Conservation (phyloP, 1,284 basidiomycete species). For the Waitea zeae region DNA sequence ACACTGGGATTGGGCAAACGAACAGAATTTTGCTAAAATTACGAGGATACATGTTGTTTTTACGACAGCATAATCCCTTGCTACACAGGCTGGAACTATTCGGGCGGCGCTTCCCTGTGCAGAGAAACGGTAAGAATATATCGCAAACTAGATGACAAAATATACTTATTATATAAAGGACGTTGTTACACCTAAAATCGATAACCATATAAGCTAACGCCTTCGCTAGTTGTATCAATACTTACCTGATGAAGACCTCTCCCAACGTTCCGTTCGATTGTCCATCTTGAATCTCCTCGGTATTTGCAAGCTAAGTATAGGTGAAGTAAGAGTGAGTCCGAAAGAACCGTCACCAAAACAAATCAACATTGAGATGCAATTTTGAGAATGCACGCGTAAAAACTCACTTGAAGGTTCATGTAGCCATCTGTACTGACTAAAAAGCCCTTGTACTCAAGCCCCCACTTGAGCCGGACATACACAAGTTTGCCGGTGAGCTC, state of each 20-base stretch:
- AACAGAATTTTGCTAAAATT: no score
- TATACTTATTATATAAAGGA: slow-evolving; percentile 79
- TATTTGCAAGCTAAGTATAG: slow-evolving; percentile 96
- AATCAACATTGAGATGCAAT: no score
- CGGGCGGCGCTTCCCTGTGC: slow-evolving; percentile 53
- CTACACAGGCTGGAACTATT: no score
- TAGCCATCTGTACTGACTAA: slow-evolving; percentile 97
- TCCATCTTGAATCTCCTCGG: slow-evolving; percentile 96
- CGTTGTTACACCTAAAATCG: slow-evolving; percentile 62
- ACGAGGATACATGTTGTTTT: no score
- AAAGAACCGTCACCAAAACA: slow-evolving; percentile 3
- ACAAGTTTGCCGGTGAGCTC: slow-evolving; percentile 97
- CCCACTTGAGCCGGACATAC: slow-evolving; percentile 95
- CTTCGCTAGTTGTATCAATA: slow-evolving; percentile 5
- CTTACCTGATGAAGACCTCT: slow-evolving; percentile 94
- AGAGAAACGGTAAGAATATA: slow-evolving; percentile 15
- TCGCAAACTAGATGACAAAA: slow-evolving; percentile 2
- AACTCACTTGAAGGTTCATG: slow-evolving; percentile 92
- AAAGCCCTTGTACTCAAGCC: slow-evolving; percentile 97
- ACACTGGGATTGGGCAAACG: no score
- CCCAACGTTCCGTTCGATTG: slow-evolving; percentile 91
- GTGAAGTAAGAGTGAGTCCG: no score
- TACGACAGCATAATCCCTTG: no score
- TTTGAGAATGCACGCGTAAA: slow-evolving; percentile 1
- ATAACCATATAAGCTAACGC: slow-evolving; percentile 4